Percentiles rank a stretch among this genome's conserved stretches.
These are phyloP conservation scores for Theobroma cacao DNA, from an alignment of 345 rosid species.

Conservation along the genomic window DNA sequence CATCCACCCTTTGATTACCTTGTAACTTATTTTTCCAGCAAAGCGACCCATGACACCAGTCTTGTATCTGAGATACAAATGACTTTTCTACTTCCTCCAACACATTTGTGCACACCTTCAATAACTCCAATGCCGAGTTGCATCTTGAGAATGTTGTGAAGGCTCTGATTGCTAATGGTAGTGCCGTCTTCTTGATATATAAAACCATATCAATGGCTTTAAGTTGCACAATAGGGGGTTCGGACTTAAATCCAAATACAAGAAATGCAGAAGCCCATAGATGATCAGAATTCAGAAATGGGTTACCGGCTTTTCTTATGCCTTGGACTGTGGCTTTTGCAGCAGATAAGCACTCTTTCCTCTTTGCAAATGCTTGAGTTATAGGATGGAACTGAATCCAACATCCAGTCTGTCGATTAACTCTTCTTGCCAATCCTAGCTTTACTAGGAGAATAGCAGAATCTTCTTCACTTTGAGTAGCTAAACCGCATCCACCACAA, in stretches of 20 bases:
- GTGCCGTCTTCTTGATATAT: conserved; percentile 76
- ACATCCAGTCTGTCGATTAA: conserved; percentile 54
- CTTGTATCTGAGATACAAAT: conserved; percentile 81
- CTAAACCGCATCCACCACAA: conserved; percentile 66
- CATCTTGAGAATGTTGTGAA: conserved; percentile 85
- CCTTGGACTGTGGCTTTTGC: conserved; percentile 66
- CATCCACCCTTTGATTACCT: conserved; percentile 62
- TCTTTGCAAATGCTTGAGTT: conserved; percentile 61
- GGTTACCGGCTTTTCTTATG: conserved; percentile 52
- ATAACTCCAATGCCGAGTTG: conserved; percentile 78
- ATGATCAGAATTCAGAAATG: conserved; percentile 59
- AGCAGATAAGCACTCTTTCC: conserved; percentile 50
- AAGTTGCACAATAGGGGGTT: conserved; percentile 73
- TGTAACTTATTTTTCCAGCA: conserved; percentile 76
- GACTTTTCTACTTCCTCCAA: conserved; percentile 93
- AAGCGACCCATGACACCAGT: conserved; percentile 76
- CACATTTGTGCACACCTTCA: conserved; percentile 83
- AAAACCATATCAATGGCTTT: conserved; percentile 73
- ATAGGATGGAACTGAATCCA: conserved; percentile 86
- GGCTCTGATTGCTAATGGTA: conserved; percentile 77
- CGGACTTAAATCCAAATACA: conserved; percentile 84
- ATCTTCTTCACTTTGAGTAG: conserved; percentile 74
- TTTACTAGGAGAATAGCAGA: conserved; percentile 66
- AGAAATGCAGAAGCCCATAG: conserved; percentile 91
- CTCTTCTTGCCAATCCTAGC: conserved; percentile 67